Evolutionary conservation across 805 yeast genomes (phyloP), one percentile per base, ranked within the genome.

Genomic region (Komagataella mondaviorum): DNA sequence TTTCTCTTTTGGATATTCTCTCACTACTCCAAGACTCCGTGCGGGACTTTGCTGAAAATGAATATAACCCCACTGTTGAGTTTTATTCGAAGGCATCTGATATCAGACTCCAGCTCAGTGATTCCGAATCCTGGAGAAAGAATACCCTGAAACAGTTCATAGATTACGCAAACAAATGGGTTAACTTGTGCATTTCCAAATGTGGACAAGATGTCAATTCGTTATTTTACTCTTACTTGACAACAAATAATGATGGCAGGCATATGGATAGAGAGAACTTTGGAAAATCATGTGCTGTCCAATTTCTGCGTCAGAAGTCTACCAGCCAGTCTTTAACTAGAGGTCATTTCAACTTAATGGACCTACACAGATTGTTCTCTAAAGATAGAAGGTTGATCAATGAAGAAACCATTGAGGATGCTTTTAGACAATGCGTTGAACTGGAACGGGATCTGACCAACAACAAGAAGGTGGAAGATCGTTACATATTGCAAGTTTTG

Each of bases 21-120:
- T 78, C 86, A 1, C 69, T 88, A 46, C 67, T 91, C 49, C 88
- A 86, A 65, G 83, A 85, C 54, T 83, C 95, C 68, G 77, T 88
- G 45, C 71, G 83, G 45, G 96, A 90, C 64, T 88, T 90, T 6
- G 95, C 86, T 55, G 77, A 82, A 17, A 85, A 85, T 62, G 88
- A 80, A 63, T 91, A 88, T 63, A 88, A 85, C 53, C 98, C 98
- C 3, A 76, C 81, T n/a, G 80, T 84, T 43, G 75, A 75, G 44
- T 90, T 84, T 60, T 57, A 57, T 18, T 68, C 80, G 0, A 50
- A 62, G 8, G 56, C 61, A 18, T 64, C 69, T n/a, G 77, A 77
- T 6, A 75, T 83, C 43, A 63, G 66, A 20, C 64, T 86, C 30
- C 71, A 75, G 17, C 73, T 89, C 23, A 82, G 96, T 0, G 96